Conservation (phyloP, 1,284 basidiomycete species). For the Wolfiporia cocos region DNA sequence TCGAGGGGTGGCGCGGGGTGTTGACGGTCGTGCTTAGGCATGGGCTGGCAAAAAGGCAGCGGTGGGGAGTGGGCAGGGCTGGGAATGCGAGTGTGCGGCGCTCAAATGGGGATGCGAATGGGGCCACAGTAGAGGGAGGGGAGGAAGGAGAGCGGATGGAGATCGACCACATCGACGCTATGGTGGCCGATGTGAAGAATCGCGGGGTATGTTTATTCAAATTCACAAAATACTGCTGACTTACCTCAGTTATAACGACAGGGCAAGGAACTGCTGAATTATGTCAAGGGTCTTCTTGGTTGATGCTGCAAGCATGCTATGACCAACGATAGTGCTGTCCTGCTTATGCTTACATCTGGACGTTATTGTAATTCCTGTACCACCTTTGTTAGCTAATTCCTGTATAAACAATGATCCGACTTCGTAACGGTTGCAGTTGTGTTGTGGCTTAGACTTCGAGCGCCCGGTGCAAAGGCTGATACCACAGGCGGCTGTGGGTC, state of each 20-base stretch:
- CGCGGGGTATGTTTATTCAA: constrained; percentile 48
- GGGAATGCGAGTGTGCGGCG: constrained; percentile 9
- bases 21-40: constrained; percentile 59
- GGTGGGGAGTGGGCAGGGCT: constrained; percentile 32
- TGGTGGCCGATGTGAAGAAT: constrained; percentile 68
- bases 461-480: too few species aligned
- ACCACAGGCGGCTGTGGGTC: too few species aligned
- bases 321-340: too few species aligned
- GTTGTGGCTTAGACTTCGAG: too few species aligned
- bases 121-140: not conserved
- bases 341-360: too few species aligned
- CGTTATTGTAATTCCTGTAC: too few species aligned
- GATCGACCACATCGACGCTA: constrained; percentile 56
- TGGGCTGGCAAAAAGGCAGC: constrained; percentile 52
- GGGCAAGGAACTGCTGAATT: constrained; percentile 67
- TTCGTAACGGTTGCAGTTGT: too few species aligned
- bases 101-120: constrained; percentile 6
- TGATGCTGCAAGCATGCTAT: constrained; percentile 24
- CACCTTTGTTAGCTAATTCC: too few species aligned
- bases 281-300: constrained; percentile 63
- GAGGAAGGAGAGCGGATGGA: constrained; percentile 29
- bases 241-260: constrained; percentile 22
- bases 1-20: constrained; percentile 79
- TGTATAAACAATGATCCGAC: too few species aligned
- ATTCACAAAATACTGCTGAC: not conserved